Base-by-base conservation (phyloP, 768 basidiomycete genomes). In the Roridomyces roridus region DNA sequence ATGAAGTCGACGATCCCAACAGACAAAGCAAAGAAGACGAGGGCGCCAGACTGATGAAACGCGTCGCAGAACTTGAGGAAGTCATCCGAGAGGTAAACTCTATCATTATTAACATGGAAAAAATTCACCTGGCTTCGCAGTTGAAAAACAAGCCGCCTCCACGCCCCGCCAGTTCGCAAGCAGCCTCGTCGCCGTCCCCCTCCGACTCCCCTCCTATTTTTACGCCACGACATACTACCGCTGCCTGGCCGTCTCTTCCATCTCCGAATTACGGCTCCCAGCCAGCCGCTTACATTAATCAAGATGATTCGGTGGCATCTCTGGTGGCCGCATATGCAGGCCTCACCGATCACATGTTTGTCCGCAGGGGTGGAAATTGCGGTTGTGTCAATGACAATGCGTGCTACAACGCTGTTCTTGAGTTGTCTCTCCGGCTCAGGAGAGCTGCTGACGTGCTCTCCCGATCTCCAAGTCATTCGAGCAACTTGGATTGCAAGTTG, bases 11-110 rank as follows among this genome's bases (percentile, higher is more conserved):
- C 26, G 58, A 59, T 14, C 52, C 47, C 29, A 50, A 41, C n/a
- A 36, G 51, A 43, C 51, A 44, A 41, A 26, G 26, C 44, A 45
- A 47, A 24, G 10, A 20, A n/a, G 52, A 51, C 25, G 47, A 49
- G n/a, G 41, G 43, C 7, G 23, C 43, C 15, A 45, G 58, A 31
- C 31, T 59, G 9, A 59, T 55, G 51, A 59, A 55, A 7, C 58
- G 58, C n/a, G 51, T 59, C 11, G 37, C 47, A 2, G 58, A 59
- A 55, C 58, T 59, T 25, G 58, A 59, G n/a, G 52, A 52, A n/a
- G 47, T 59, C 9, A 55, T 59, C n/a, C 58, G 58, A 21, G 58
- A 59, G 52, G 58, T 21, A 52, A 34, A 17, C 15, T 44, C 39
- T n/a, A 41, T 7, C 21, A 17, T 18, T 17, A 17, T 12, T 6